Conservation (phyloP, 192 early-diverging fungal genomes). For the Mortierella antarctica region DNA sequence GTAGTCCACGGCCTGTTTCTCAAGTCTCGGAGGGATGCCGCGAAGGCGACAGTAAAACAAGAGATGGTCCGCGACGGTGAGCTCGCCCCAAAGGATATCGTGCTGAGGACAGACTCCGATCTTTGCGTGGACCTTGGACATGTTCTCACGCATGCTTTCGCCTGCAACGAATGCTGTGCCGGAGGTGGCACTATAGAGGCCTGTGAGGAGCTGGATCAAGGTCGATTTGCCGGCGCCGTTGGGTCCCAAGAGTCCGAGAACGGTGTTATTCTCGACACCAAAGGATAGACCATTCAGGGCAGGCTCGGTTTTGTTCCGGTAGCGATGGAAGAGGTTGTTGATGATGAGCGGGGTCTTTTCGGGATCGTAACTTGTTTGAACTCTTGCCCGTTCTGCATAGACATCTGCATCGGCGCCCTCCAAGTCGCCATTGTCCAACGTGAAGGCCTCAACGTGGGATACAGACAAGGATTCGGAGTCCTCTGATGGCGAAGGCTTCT, state of each 20-base stretch:
- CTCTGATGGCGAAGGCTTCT: neutral
- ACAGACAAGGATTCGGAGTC: conserved; percentile 9
- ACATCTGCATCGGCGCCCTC: conserved; percentile 39
- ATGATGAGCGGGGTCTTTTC: conserved; percentile 39
- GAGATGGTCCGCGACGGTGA: conserved; percentile 64
- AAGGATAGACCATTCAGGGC: conserved; percentile 52
- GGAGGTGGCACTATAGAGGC: conserved; percentile 28
- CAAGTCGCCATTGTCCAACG: neutral
- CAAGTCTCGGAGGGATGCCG: conserved; percentile 43
- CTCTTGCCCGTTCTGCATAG: conserved; percentile 34
- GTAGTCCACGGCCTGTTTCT: conserved; percentile 32
- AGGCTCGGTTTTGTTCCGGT: conserved; percentile 41
- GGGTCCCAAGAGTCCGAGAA: conserved; percentile 74
- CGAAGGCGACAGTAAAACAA: conserved; percentile 59
- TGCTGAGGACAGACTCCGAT: conserved; percentile 70
- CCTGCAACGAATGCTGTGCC: conserved; percentile 42
- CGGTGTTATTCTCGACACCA: conserved; percentile 65
- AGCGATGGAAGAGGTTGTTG: conserved; percentile 37
- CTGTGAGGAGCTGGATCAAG: conserved; percentile 45
- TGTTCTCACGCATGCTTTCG: conserved; percentile 37
- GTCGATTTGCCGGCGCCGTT: conserved; percentile 82
- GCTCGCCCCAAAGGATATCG: conserved; percentile 58
- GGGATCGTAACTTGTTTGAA: conserved; percentile 28
- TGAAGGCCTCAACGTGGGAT: neutral
- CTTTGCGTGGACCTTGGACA: conserved; percentile 41